Conservation (phyloP, 495 filamentous ascomycete genomes). For the Neurospora hispaniola region DNA sequence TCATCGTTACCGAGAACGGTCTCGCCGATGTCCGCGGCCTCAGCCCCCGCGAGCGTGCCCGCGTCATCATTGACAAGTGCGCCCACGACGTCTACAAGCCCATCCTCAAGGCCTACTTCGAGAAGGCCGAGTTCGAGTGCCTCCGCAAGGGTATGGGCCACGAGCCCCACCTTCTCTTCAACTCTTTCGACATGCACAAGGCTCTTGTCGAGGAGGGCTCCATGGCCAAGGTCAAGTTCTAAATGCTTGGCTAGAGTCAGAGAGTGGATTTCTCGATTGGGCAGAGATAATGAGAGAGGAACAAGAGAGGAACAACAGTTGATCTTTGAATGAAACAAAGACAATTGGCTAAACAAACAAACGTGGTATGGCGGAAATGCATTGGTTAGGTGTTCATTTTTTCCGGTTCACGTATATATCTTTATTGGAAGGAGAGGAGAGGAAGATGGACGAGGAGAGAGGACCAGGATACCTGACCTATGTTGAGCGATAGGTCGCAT, state of each 20-base stretch:
- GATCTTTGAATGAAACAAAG: neutral
- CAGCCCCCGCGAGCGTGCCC: constrained; percentile 67
- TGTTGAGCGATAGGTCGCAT: neutral
- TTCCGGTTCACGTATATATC: neutral
- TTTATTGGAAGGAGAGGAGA: neutral
- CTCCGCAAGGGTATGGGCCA: constrained; percentile 82
- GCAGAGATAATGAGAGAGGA: neutral
- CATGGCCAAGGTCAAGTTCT: constrained; percentile 61
- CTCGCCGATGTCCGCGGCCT: constrained; percentile 79
- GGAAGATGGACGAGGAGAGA: neutral
- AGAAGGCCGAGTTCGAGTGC: constrained; percentile 81
- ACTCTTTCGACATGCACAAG: constrained; percentile 84
- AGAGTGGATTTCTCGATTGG: neutral
- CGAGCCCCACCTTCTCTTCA: constrained; percentile 77
- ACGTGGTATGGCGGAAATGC: neutral
- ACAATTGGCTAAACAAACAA: neutral
- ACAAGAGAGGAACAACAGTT: neutral
- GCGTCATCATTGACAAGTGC: constrained; percentile 81
- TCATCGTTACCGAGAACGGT: constrained; percentile 80
- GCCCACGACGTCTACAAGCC: constrained; percentile 80
- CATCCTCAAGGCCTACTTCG: constrained; percentile 74
- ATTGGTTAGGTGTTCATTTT: neutral
- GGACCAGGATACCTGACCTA: neutral
- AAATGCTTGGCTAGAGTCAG: neutral
- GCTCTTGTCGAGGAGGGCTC: constrained; percentile 70